Evolutionary conservation across 306 rosid genomes (phyloP).

Genomic region (Acacia melanoxylon): DNA sequence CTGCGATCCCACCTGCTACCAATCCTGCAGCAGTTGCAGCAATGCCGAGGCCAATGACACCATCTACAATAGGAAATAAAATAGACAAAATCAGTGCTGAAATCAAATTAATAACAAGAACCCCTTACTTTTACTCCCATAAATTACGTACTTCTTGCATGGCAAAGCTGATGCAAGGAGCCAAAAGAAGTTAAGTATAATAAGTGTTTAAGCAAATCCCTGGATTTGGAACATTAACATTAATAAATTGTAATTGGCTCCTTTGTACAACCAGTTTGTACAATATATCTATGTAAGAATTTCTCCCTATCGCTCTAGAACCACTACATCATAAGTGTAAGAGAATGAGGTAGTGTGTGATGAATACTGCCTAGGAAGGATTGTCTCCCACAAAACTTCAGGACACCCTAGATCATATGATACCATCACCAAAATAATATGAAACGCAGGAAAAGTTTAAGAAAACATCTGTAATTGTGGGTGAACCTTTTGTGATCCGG

Average conservation of each 20-base stretch:
- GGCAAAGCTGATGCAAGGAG: neutral
- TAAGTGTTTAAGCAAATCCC: neutral
- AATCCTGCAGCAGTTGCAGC: slow-evolving; percentile 86
- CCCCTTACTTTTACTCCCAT: neutral
- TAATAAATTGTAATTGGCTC: neutral
- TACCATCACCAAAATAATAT: neutral
- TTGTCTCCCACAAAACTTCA: neutral
- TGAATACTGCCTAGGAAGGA: neutral
- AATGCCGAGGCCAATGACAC: slow-evolving; percentile 85
- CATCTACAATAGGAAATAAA: slow-evolving; percentile 57
- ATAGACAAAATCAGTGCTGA: slow-evolving; percentile 19
- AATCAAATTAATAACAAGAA: slow-evolving; percentile 19
- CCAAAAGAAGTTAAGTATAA: neutral
- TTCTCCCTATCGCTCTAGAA: neutral
- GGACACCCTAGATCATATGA: neutral
- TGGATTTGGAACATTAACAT: neutral
- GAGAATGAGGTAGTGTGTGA: neutral
- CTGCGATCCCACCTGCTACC: slow-evolving; percentile 80
- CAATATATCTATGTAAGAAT: neutral
- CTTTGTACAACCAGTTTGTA: neutral
- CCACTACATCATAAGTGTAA: neutral
- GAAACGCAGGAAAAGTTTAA: neutral
- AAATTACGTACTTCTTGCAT: neutral
- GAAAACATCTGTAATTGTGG: neutral
- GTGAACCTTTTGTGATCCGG: slow-evolving; percentile 71